Evolutionary conservation across 345 rosid genomes (phyloP).

Genomic region (Cochlearia excelsa): DNA sequence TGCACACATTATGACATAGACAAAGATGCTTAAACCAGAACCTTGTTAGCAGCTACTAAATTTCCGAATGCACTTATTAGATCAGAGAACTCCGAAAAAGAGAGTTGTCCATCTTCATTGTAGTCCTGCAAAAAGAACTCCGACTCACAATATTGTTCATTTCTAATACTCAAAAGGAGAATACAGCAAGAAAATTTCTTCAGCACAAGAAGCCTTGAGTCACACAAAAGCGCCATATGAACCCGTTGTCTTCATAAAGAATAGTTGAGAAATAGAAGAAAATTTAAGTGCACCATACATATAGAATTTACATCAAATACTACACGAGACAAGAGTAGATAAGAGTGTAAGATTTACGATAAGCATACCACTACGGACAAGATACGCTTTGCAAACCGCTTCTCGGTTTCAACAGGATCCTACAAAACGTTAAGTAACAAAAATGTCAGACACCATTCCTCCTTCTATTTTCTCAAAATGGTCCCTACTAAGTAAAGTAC

Average conservation of each 20-base stretch:
- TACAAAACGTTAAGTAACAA: constrained; percentile 34
- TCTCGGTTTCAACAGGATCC: constrained; percentile 94
- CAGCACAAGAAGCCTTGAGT: background rate
- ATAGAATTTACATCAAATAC: background rate
- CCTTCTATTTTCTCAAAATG: constrained; percentile 3
- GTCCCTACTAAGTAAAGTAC: constrained; percentile 30
- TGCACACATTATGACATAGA: background rate
- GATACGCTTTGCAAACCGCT: constrained; percentile 75
- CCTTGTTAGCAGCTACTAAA: constrained; percentile 73
- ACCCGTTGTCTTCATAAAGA: constrained; percentile 2
- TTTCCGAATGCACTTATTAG: constrained; percentile 83
- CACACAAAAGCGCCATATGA: background rate
- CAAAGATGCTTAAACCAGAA: constrained; percentile 30
- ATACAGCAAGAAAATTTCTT: background rate
- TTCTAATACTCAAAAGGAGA: background rate
- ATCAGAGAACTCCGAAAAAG: constrained; percentile 75
- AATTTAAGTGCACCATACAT: background rate
- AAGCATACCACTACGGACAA: constrained; percentile 76
- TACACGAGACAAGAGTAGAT: background rate
- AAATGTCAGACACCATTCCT: constrained; percentile 21
- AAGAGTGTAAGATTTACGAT: constrained; percentile 4
- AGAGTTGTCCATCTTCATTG: constrained; percentile 80
- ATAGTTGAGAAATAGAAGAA: background rate
- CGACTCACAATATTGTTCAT: background rate
- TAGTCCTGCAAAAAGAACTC: constrained; percentile 54